Conservation (phyloP, 2,329 filamentous ascomycete species). For the Hymenoscyphus fraxineus region DNA sequence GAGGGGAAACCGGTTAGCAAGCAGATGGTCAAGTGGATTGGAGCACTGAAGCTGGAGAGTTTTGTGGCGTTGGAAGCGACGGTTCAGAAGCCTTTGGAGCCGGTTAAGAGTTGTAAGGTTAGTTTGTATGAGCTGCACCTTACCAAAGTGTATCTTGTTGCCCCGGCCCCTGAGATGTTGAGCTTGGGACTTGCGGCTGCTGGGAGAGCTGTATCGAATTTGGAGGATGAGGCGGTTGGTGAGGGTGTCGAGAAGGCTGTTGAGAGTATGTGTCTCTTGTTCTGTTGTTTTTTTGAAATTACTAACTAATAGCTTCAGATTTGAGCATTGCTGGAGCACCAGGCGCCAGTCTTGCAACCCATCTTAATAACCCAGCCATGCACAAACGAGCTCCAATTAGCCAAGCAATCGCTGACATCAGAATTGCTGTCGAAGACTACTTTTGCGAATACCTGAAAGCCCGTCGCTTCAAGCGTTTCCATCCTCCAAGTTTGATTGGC, state of each 20-base stretch:
- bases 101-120: conserved; percentile 83
- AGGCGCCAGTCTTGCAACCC: conserved; percentile 53
- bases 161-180: conserved; percentile 55
- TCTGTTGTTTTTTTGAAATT: not conserved
- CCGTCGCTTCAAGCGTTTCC: conserved; percentile 75
- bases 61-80: conserved; percentile 77
- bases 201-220: conserved; percentile 53
- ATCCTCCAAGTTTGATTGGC: conserved; percentile 84
- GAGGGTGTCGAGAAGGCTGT: conserved; percentile 43
- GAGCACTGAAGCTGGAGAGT: conserved; percentile 71
- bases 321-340: conserved; percentile 51
- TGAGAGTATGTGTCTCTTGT: conserved; percentile 34
- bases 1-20: conserved; percentile 64
- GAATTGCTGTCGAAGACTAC: conserved; percentile 45
- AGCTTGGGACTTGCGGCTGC: conserved; percentile 55
- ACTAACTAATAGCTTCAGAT: conserved; percentile 24
- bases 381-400: conserved; percentile 89
- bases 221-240: conserved; percentile 54
- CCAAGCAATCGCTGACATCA: conserved; percentile 68
- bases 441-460: conserved; percentile 77
- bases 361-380: conserved; percentile 86
- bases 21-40: conserved; percentile 94
- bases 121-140: conserved; percentile 83
- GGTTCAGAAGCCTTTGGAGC: conserved; percentile 78
- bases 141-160: conserved; percentile 75